These are phyloP conservation scores for Usnea hakonensis DNA, from an alignment of 495 filamentous ascomycete genomes.

Conservation along the genomic window DNA sequence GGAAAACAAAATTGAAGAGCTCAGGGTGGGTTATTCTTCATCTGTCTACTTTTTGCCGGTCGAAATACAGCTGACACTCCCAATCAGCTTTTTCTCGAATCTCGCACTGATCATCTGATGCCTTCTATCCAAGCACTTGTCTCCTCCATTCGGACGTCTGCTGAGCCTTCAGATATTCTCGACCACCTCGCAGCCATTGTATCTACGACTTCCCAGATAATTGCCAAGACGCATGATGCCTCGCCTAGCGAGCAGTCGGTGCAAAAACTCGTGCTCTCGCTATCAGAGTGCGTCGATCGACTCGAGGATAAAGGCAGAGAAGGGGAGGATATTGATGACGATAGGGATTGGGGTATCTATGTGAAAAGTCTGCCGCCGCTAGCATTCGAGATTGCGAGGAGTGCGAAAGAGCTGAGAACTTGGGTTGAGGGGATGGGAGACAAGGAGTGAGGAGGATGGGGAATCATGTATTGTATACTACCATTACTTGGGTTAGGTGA, in stretches of 20 bases:
- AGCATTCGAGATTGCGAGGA: conserved; percentile 78
- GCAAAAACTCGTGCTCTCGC: conserved; percentile 53
- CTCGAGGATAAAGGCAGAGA: conserved; percentile 60
- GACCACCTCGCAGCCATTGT: conserved; percentile 65
- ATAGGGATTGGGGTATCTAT: conserved; percentile 53
- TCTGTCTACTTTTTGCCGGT: not conserved
- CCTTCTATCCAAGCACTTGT: conserved; percentile 78
- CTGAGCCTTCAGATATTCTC: conserved; percentile 56
- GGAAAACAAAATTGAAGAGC: conserved; percentile 11
- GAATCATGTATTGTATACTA: not conserved
- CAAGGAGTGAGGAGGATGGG: conserved; percentile 27
- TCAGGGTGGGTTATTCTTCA: conserved; percentile 8
- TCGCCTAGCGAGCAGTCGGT: conserved; percentile 40
- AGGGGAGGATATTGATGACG: conserved; percentile 47
- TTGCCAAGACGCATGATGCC: conserved; percentile 18
- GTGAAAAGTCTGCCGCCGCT: conserved; percentile 69
- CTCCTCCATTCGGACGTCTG: conserved; percentile 64
- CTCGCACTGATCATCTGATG: conserved; percentile 72
- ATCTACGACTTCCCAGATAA: conserved; percentile 21
- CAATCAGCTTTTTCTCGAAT: conserved; percentile 67
- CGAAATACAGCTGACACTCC: not conserved
- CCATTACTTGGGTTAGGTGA: not conserved
- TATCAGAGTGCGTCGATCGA: conserved; percentile 55
- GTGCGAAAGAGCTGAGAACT: conserved; percentile 69
- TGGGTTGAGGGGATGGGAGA: conserved; percentile 29